These are phyloP conservation scores for Camellia sinensis DNA, from an alignment of 148 eudicot genomes.

Conservation along the genomic window DNA sequence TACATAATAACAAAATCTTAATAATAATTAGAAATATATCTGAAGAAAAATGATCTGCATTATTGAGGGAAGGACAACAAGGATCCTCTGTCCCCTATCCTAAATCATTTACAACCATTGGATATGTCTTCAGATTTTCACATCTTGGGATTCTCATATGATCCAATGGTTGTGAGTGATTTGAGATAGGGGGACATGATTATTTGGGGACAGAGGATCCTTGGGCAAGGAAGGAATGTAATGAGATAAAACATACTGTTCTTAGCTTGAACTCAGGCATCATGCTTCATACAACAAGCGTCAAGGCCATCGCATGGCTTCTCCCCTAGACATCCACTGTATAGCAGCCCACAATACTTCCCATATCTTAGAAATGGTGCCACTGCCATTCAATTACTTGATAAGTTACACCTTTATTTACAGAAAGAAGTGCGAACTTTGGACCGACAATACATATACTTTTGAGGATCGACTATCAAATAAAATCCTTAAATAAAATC, in stretches of 20 bases:
- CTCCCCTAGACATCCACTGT: slow-evolving; percentile 70
- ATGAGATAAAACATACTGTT: slow-evolving; percentile 43
- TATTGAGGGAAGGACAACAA: background rate
- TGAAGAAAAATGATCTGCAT: background rate
- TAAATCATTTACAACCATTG: too few species aligned
- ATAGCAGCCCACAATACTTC: slow-evolving; percentile 64
- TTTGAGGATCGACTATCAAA: background rate
- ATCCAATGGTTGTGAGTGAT: too few species aligned
- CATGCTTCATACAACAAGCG: slow-evolving; percentile 64
- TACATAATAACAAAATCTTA: background rate
- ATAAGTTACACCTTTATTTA: too few species aligned
- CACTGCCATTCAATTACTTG: slow-evolving; percentile 30
- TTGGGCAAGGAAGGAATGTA: too few species aligned
- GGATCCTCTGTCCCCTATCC: too few species aligned
- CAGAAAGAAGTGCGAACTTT: too few species aligned
- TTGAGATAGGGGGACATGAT: too few species aligned
- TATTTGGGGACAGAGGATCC: too few species aligned
- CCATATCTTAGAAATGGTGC: slow-evolving; percentile 65
- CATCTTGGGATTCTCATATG: too few species aligned
- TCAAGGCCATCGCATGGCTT: slow-evolving; percentile 66
- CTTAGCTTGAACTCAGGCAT: slow-evolving; percentile 51
- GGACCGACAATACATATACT: too few species aligned
- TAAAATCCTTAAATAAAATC: background rate
- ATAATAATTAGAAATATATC: background rate
- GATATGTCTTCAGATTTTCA: too few species aligned